Percentiles rank a stretch among this genome's conserved stretches.
Evolutionary conservation across 768 basidiomycete species (phyloP).

Genomic region (Saitozyma sp.): DNA sequence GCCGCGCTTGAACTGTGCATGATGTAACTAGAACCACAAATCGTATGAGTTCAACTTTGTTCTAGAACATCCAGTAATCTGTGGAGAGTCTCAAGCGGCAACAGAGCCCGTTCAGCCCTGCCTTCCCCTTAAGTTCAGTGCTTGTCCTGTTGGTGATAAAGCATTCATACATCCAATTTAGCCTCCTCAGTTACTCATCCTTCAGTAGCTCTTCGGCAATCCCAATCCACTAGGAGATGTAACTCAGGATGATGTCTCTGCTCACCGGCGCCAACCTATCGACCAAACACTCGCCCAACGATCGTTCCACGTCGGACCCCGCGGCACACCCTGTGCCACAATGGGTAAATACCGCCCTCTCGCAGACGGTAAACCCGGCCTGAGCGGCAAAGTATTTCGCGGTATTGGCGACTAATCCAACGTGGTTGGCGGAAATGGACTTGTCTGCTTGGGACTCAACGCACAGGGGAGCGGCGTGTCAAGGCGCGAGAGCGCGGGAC

Average conservation of each 20-base stretch:
- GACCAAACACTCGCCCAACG: not conserved
- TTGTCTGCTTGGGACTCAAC: slow-evolving; percentile 11
- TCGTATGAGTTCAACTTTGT: no score
- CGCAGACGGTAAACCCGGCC: slow-evolving; percentile 33
- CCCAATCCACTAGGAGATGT: slow-evolving; percentile 1
- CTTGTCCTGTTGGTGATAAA: no score
- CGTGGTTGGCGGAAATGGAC: not conserved
- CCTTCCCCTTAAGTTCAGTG: no score
- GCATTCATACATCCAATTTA: no score
- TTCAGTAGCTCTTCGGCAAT: slow-evolving; percentile 2
- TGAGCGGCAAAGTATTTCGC: slow-evolving; percentile 35
- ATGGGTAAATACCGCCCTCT: slow-evolving; percentile 17
- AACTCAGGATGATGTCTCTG: not conserved
- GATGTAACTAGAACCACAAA: no score
- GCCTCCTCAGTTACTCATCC: no score
- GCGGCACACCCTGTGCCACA: slow-evolving; percentile 29
- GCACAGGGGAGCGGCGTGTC: slow-evolving; percentile 23
- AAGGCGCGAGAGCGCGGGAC: slow-evolving; percentile 20
- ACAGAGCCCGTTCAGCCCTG: no score
- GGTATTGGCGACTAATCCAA: slow-evolving; percentile 26
- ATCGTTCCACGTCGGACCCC: slow-evolving; percentile 18
- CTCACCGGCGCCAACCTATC: slow-evolving; percentile 4
- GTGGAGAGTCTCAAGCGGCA: no score
- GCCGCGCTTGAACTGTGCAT: no score
- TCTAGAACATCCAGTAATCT: no score